Evolutionary conservation across 345 rosid species (phyloP).

Genomic region (Pelargonium nanum): DNA sequence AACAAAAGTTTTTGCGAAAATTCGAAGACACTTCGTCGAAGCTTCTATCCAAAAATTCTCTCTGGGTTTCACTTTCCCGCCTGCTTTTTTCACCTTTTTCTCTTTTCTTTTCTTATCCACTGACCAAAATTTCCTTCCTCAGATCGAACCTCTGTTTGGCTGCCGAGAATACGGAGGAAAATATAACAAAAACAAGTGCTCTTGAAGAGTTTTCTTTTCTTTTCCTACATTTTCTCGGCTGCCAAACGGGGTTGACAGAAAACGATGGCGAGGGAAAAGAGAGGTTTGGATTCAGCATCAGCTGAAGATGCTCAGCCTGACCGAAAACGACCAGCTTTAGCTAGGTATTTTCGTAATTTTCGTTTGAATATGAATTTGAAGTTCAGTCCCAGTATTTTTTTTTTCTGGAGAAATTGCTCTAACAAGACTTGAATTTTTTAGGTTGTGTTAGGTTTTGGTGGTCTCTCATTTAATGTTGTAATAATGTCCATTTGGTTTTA

Average conservation of each 20-base stretch:
- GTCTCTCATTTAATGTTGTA: too few relatives aligned
- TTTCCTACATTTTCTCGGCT: neutral
- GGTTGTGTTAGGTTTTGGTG: too few relatives aligned
- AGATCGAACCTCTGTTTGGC: neutral
- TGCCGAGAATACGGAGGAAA: neutral
- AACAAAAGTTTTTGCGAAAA: too few relatives aligned
- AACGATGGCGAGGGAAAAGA: constrained; percentile 65
- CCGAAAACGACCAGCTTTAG: constrained; percentile 82
- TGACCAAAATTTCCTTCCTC: neutral
- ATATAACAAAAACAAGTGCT: neutral
- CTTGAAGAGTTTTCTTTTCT: neutral
- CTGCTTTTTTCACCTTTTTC: neutral
- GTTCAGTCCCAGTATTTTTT: neutral
- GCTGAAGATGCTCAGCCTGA: constrained; percentile 59
- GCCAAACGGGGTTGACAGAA: constrained; percentile 17
- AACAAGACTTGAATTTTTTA: too few relatives aligned
- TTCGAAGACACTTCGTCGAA: neutral
- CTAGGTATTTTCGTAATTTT: constrained; percentile 25
- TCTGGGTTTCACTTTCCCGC: neutral
- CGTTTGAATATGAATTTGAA: neutral
- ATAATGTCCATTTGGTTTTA: too few relatives aligned
- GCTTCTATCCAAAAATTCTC: neutral
- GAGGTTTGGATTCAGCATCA: constrained; percentile 49
- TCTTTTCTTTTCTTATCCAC: neutral
- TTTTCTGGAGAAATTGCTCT: neutral